Conservation (phyloP, 495 filamentous ascomycete genomes). For the Mytilinidion resinicola region DNA sequence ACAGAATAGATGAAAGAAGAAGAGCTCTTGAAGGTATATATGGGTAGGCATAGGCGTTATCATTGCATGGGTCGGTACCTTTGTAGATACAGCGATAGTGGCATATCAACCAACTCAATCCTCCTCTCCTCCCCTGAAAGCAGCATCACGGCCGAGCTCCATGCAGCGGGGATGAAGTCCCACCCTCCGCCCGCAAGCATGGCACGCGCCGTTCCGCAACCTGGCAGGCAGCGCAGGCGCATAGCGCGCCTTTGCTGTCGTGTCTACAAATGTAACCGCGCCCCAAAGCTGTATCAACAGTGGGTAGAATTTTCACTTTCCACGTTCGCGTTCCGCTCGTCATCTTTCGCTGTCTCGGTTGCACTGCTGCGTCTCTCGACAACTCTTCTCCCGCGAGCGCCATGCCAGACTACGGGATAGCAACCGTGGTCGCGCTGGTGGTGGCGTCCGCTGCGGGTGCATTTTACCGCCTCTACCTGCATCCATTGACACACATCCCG, state of each 20-base stretch:
- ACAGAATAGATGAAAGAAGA: no score
- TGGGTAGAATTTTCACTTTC: no score
- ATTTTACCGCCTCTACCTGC: slow-evolving; percentile 4
- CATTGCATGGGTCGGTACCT: no score
- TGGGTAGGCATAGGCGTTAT: no score
- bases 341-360: neutral
- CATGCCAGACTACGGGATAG: neutral
- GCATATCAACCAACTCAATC: no score
- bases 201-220: neutral
- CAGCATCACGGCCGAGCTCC: neutral
- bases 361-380: neutral
- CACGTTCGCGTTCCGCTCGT: neutral
- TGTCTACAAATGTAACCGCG: no score
- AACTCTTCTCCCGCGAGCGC: neutral
- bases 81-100: no score
- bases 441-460: neutral
- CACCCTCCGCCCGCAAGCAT: neutral
- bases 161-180: neutral
- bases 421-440: neutral
- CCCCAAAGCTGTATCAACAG: no score
- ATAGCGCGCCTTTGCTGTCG: no score
- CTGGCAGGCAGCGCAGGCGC: no score
- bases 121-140: neutral
- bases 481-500: slow-evolving; percentile 6
- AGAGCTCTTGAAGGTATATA: no score